Base-by-base conservation (phyloP, 2,329 filamentous ascomycete species). In the Clarireedia monteithiana region DNA sequence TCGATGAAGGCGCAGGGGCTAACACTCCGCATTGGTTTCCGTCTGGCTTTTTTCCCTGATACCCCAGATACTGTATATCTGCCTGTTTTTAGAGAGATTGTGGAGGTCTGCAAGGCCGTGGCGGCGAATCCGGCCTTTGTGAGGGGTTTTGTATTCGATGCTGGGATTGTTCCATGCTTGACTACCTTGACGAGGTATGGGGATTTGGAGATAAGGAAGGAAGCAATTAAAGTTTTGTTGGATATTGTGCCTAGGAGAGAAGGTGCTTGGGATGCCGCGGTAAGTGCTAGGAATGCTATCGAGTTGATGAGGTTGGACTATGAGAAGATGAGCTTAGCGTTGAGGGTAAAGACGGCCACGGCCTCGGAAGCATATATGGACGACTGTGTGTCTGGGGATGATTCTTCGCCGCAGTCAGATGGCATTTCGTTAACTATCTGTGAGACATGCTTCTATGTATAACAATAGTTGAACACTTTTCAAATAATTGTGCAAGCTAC, bases 241-340 rank as follows among this genome's bases (percentile, higher is more conserved):
- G 46, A 36, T 9, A 55, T 55, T 26, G 38, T 55, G 17, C 46
- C 52, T 6, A 50, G 52, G 17, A 55, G 52, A 55, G 52, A 55
- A 39, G 52, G 52, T 14, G 27, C 34, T 15, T 50, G 52, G 52
- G 46, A 55, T 44, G 52, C 52, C 15, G 45, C 52, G 30, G 6
- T 26, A 2, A 30, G 34, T 24, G 52, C 46, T 17, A 40, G 12
- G 34, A 34, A 50, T 24, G 52, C 52, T 4, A 55, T 50, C n/a
- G 12, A 10, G 24, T 3, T 26, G 45, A 20, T 44, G 40, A 44
- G n/a, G 40, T 20, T 20, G 40, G 40, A 24, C 7, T 44, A 44
- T 12, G 40, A 44, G 30, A 34, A 34, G 30, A 34, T 34, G 30
- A 34, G 10, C 30, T 34, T 34, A 4, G 30, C 30, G 10, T 12